phyloP scores from a whole-genome alignment of 306 rosid genomes.

The Fagus sylvatica region DNA sequence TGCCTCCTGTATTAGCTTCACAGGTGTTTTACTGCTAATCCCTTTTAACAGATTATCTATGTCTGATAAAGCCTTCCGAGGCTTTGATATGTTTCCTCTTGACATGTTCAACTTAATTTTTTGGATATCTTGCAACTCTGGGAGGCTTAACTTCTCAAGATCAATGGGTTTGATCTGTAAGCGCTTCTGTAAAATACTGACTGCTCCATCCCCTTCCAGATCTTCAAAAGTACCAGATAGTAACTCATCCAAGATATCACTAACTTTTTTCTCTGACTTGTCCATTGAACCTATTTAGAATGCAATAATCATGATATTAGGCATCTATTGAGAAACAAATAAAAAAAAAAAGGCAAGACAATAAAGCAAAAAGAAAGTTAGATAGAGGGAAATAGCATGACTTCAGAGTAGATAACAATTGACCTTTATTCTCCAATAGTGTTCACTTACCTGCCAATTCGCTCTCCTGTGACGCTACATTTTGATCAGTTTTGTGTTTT shows the following conservation, averaged over 20 bases:
- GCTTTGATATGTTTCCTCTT: slow-evolving; percentile 40
- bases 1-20: slow-evolving; percentile 22
- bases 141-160: slow-evolving; percentile 51
- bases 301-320: slow-evolving; percentile 8
- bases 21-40: slow-evolving; percentile 36
- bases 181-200: slow-evolving; percentile 59
- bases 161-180: slow-evolving; percentile 68
- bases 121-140: slow-evolving; percentile 51
- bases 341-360: background rate
- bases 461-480: slow-evolving; percentile 27
- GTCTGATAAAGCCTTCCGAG: slow-evolving; percentile 42
- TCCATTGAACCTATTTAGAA: slow-evolving; percentile 47
- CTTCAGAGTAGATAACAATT: background rate
- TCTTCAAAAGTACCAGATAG: slow-evolving; percentile 54
- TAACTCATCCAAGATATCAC: slow-evolving; percentile 55
- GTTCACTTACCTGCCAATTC: slow-evolving; percentile 47
- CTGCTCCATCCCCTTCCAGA: slow-evolving; percentile 55
- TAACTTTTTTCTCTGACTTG: slow-evolving; percentile 32
- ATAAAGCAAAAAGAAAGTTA: background rate
- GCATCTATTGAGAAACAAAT: background rate
- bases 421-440: background rate
- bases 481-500: slow-evolving; percentile 28
- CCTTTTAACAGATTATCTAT: slow-evolving; percentile 48
- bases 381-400: background rate
- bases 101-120: slow-evolving; percentile 47